Evolutionary conservation across 1,284 basidiomycete genomes (phyloP).

Genomic region (Cryptococcus jaspeensis): DNA sequence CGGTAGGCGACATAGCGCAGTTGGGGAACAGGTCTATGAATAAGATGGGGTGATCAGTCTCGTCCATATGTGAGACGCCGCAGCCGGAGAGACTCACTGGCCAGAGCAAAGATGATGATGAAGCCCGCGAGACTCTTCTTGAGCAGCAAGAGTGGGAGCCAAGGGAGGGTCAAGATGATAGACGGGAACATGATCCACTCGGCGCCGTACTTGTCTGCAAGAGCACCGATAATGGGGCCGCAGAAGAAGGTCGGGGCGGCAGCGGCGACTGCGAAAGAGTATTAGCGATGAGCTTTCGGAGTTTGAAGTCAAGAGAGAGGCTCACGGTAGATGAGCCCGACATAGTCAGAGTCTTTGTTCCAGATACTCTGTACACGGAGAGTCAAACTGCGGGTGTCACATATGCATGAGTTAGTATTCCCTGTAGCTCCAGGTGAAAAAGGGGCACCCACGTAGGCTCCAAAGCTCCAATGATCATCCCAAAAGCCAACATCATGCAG

Average conservation of each 20-base stretch:
- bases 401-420: neutral
- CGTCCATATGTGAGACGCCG: neutral
- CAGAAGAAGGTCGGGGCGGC: slow-evolving; percentile 64
- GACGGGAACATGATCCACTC: slow-evolving; percentile 59
- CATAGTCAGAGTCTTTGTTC: slow-evolving; percentile 61
- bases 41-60: neutral
- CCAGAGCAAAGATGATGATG: slow-evolving; percentile 45
- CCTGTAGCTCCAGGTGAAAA: neutral
- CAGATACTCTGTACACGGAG: slow-evolving; percentile 64
- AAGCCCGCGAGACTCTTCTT: slow-evolving; percentile 60
- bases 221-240: slow-evolving; percentile 62
- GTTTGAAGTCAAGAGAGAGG: slow-evolving; percentile 1
- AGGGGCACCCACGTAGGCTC: slow-evolving; percentile 36
- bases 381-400: slow-evolving; percentile 55
- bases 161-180: slow-evolving; percentile 62
- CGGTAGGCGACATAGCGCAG: slow-evolving; percentile 25
- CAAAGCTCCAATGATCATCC: slow-evolving; percentile 48
- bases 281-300: neutral
- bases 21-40: slow-evolving; percentile 20
- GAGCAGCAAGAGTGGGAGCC: slow-evolving; percentile 63
- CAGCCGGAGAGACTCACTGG: slow-evolving; percentile 9
- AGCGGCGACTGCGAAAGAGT: slow-evolving; percentile 55
- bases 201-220: slow-evolving; percentile 63
- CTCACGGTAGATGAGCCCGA: slow-evolving; percentile 65
- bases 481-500: slow-evolving; percentile 60